phyloP scores from a whole-genome alignment of 2,329 filamentous ascomycete genomes.

The Penicillium sp. region DNA sequence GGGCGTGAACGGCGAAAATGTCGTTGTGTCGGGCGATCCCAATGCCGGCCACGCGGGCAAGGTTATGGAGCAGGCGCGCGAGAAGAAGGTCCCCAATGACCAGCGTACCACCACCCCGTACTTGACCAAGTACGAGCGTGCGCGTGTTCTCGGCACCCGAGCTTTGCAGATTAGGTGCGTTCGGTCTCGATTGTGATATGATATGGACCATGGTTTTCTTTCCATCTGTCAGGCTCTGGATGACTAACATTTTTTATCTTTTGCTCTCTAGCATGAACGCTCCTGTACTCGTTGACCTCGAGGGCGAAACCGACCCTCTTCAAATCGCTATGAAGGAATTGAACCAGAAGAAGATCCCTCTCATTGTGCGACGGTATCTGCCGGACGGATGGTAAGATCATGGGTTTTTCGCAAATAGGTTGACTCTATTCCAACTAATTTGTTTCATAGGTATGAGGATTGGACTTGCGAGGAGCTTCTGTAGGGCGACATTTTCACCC shows the following conservation, averaged over 20 bases:
- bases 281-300: slow-evolving; percentile 91
- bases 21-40: slow-evolving; percentile 56
- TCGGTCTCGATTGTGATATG: slow-evolving; percentile 54
- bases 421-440: not conserved
- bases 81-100: slow-evolving; percentile 90
- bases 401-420: not conserved
- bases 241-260: slow-evolving; percentile 31
- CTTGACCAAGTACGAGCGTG: slow-evolving; percentile 99
- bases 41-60: slow-evolving; percentile 55
- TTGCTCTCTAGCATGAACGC: slow-evolving; percentile 79
- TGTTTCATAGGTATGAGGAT: slow-evolving; percentile 78
- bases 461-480: slow-evolving; percentile 98
- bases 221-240: not conserved
- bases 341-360: slow-evolving; percentile 96
- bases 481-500: slow-evolving; percentile 32
- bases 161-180: slow-evolving; percentile 92
- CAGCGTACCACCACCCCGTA: slow-evolving; percentile 93
- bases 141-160: slow-evolving; percentile 88
- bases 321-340: slow-evolving; percentile 98
- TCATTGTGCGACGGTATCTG: slow-evolving; percentile 93
- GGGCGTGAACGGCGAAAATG: slow-evolving; percentile 44
- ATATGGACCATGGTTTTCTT: slow-evolving; percentile 81
- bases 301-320: slow-evolving; percentile 95
- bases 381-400: slow-evolving; percentile 87
- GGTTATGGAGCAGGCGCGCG: slow-evolving; percentile 60